Evolutionary conservation across 371 early-diverging fungal genomes (phyloP).

Genomic region (Mucor sp.): DNA sequence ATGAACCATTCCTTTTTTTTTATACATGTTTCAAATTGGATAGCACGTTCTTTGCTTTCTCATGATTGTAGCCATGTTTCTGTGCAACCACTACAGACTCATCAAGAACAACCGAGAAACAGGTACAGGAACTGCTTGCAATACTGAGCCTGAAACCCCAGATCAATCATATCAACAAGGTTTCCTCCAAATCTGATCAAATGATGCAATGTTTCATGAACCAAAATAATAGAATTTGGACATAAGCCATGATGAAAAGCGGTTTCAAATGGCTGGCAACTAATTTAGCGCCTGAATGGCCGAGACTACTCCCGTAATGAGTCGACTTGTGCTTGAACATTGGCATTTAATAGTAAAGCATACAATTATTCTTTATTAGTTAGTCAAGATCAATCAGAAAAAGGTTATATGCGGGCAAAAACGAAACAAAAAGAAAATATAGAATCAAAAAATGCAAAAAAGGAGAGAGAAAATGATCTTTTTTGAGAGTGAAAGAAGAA

Average conservation of each 20-base stretch:
- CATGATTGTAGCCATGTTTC: neutral
- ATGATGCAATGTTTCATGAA: too few relatives aligned
- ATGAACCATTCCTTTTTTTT: neutral
- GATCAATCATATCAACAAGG: too few relatives aligned
- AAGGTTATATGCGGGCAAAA: neutral
- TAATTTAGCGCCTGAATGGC: too few relatives aligned
- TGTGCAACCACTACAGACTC: neutral
- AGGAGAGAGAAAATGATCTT: neutral
- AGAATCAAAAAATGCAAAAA: neutral
- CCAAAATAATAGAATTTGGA: too few relatives aligned
- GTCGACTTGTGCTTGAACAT: too few relatives aligned
- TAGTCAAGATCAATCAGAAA: neutral
- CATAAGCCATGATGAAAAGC: too few relatives aligned
- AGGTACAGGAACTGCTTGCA: too few relatives aligned
- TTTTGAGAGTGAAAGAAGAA: neutral
- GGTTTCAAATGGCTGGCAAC: too few relatives aligned
- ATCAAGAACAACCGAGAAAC: too few relatives aligned
- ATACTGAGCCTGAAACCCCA: too few relatives aligned
- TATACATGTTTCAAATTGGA: neutral
- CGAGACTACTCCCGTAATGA: too few relatives aligned
- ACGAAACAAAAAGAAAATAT: neutral
- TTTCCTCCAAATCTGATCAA: too few relatives aligned
- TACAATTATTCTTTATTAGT: neutral
- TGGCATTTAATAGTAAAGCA: neutral
- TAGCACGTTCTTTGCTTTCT: neutral